Conservation (phyloP, 2,329 filamentous ascomycete species). For the Hypoxylon sp. region DNA sequence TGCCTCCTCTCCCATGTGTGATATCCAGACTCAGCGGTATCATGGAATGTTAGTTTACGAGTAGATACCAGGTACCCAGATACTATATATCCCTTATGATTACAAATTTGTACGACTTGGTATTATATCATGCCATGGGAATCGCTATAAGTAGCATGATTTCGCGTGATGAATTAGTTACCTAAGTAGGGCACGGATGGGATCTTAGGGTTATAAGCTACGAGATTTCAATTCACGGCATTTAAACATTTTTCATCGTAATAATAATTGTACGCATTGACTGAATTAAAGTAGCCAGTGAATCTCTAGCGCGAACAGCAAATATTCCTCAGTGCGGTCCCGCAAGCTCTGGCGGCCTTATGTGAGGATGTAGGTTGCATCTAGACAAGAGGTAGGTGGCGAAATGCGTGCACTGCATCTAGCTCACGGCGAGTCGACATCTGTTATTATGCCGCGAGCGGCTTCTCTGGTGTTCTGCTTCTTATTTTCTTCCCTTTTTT, state of each 20-base stretch:
- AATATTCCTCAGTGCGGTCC: constrained; percentile 19
- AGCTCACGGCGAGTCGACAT: constrained; percentile 23
- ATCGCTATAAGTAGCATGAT: not conserved
- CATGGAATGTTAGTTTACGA: not conserved
- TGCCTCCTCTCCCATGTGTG: not conserved
- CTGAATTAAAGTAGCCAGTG: constrained; percentile 17
- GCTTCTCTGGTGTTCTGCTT: constrained; percentile 17
- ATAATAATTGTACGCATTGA: constrained; percentile 26
- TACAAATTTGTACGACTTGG: not conserved
- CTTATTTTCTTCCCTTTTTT: constrained; percentile 19
- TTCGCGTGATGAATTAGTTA: not conserved
- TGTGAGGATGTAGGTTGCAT: constrained; percentile 15
- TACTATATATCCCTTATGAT: not conserved
- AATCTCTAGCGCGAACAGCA: constrained; percentile 18
- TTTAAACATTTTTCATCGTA: not conserved
- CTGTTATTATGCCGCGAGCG: constrained; percentile 29
- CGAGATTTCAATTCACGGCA: constrained; percentile 1
- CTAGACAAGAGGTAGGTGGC: constrained; percentile 6
- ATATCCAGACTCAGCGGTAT: not conserved
- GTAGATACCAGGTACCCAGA: too few species aligned
- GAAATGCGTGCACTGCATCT: constrained; percentile 22
- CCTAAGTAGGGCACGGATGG: not conserved
- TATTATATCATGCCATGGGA: not conserved
- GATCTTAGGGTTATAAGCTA: not conserved
- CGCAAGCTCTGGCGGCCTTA: constrained; percentile 7